Base-by-base conservation (phyloP, 495 filamentous ascomycete genomes). In the Penicillium cinerascens region DNA sequence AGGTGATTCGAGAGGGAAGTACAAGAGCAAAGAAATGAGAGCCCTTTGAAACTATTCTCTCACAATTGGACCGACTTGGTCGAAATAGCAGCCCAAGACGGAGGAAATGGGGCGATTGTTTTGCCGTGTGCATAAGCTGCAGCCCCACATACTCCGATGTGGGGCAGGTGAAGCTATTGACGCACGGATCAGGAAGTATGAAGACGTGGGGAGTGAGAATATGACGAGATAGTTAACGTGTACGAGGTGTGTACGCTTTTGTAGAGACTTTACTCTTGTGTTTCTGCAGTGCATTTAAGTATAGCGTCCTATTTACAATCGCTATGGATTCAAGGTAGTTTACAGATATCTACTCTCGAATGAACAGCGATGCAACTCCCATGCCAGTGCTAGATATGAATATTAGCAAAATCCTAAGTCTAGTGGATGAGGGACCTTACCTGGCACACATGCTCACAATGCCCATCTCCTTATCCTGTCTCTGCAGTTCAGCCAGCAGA, bases 391-490 rank as follows among this genome's bases (percentile, higher is more conserved):
- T 87, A 44, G 15, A 39, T 2, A 25, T 26, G 9, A 43, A 35
- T 4, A 21, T 44, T 25, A 49, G 25, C 2, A 7, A 20, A 37
- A 21, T 4, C 6, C n/a, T 16, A n/a, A 52, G 26, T 4, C 22
- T 15, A 8, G 42, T 5, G 42, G 3, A 25, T 25, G 33, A 20
- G 11, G 49, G 8, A 15, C 29, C 61, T 52, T 42, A 64, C 61
- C 61, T 65, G 3, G 89, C 80, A 68, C 86, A 89, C 86, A 89
- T 91, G 63, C 82, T 86, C 27, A 85, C 88, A 66, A 91, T 63
- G 25, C 88, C 67, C 35, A 91, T 69, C 82, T 85, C 88, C 76
- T 87, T 87, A 70, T 84, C 85, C 51, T 78, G 77, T 53, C 80
- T 76, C 59, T 84, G 70, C 52, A 80, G 76, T 72, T 91, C 87